These are phyloP conservation scores for Yamadazyma philogaea DNA, from an alignment of 805 yeast species.

Conservation along the genomic window DNA sequence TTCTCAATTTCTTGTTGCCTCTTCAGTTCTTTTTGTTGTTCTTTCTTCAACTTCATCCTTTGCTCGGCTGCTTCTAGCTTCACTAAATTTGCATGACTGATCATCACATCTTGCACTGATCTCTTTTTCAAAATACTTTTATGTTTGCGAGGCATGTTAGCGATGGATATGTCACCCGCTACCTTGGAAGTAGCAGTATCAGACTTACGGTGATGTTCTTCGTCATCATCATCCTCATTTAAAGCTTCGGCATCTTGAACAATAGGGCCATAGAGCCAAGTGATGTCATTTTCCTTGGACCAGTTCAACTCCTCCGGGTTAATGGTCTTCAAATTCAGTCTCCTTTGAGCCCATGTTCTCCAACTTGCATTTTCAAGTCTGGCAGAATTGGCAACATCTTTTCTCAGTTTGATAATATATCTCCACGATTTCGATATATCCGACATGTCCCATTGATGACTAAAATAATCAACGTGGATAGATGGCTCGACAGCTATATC, in stretches of 20 bases:
- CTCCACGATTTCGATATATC: constrained; percentile 96
- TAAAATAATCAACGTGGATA: constrained; percentile 89
- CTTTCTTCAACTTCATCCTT: constrained; percentile 29
- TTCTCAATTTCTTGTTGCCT: constrained; percentile 6
- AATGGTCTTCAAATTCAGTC: constrained; percentile 65
- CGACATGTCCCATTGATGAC: constrained; percentile 92
- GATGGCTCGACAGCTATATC: constrained; percentile 79
- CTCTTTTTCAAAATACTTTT: constrained; percentile 89
- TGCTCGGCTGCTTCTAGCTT: constrained; percentile 41
- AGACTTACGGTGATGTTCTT: constrained; percentile 14
- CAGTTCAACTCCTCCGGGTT: constrained; percentile 91
- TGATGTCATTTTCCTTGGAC: constrained; percentile 95
- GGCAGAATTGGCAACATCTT: constrained; percentile 68
- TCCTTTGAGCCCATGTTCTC: constrained; percentile 92
- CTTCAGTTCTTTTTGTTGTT: constrained; percentile 20
- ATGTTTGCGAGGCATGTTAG: constrained; percentile 16
- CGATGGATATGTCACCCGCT: constrained; percentile 45
- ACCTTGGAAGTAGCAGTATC: constrained; percentile 41
- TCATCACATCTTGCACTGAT: constrained; percentile 77
- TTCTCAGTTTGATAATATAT: constrained; percentile 77
- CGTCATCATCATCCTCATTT: constrained; percentile 20
- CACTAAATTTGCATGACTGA: constrained; percentile 52
- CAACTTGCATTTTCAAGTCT: constrained; percentile 63
- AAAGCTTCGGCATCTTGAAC: constrained; percentile 42
- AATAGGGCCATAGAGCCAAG: constrained; percentile 96